Conservation (phyloP, 2,329 filamentous ascomycete species). For the Davidsoniella neocaledoniae region DNA sequence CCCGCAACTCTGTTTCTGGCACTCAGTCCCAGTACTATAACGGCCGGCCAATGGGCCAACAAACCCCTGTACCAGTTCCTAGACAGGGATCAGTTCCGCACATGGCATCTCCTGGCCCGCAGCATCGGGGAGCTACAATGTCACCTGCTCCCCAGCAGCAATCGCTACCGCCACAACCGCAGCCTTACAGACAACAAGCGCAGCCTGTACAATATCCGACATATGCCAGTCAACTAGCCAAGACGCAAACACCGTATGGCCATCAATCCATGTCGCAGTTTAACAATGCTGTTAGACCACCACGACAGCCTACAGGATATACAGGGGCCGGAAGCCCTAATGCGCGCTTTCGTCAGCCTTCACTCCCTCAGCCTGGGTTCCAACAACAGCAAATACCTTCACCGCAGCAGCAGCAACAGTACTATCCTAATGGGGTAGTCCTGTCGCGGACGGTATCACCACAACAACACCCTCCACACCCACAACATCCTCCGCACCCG, state of each 20-base stretch:
- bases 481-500: slow-evolving; percentile 14
- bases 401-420: slow-evolving; percentile 13
- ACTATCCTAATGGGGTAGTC: slow-evolving; percentile 29
- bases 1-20: slow-evolving; percentile 5
- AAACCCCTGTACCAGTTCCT: slow-evolving; percentile 12
- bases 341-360: slow-evolving; percentile 24
- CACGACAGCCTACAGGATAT: slow-evolving; percentile 17
- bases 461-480: slow-evolving; percentile 25
- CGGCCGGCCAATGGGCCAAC: slow-evolving; percentile 6
- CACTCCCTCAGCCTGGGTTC: slow-evolving; percentile 19
- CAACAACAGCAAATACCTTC: slow-evolving; percentile 19
- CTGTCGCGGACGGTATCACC: slow-evolving; percentile 28
- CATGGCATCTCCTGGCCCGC: slow-evolving; percentile 9
- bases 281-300: slow-evolving; percentile 15
- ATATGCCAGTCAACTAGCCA: slow-evolving; percentile 34
- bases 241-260: slow-evolving; percentile 34
- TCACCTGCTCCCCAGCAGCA: slow-evolving; percentile 16
- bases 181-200: slow-evolving; percentile 13
- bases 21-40: slow-evolving; percentile 10
- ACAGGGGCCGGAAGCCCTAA: slow-evolving; percentile 23
- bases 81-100: slow-evolving; percentile 9
- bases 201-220: slow-evolving; percentile 24
- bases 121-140: slow-evolving; percentile 17
- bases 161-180: slow-evolving; percentile 18
- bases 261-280: slow-evolving; percentile 34